Percentiles rank a stretch among this genome's conserved stretches.
Conservation (phyloP, 164 flowering plant genomes). For the Echeveria elegans region DNA sequence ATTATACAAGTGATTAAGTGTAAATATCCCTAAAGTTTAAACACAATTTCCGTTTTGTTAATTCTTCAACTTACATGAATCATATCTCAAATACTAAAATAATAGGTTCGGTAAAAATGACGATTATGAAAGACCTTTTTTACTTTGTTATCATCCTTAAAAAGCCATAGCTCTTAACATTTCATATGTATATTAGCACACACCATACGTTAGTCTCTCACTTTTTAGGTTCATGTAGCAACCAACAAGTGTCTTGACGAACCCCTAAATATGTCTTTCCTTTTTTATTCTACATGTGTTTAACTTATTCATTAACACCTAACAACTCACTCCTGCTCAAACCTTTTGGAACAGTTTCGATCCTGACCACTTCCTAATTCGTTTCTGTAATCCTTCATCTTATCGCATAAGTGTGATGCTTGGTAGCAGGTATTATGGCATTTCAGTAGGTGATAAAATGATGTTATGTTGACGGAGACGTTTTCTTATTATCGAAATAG, state of each 20-base stretch:
- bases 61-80: no score
- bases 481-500: neutral
- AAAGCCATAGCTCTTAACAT: no score
- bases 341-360: slow-evolving; percentile 4
- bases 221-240: neutral
- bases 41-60: no score
- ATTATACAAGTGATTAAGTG: no score
- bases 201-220: no score
- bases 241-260: neutral
- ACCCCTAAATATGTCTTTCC: neutral
- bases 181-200: no score
- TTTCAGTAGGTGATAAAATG: neutral
- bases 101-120: no score
- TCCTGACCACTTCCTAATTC: slow-evolving; percentile 2
- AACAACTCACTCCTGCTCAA: slow-evolving; percentile 2
- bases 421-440: slow-evolving; percentile 1
- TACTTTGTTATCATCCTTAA: no score
- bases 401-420: slow-evolving; percentile 1
- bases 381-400: neutral
- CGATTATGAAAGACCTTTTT: no score
- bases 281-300: neutral
- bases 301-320: slow-evolving; percentile 6
- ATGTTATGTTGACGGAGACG: neutral
- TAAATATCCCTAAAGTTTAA: no score
- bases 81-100: no score